A percentile compares a stretch with the other conserved stretches of the same genome.
Conservation (phyloP, 192 early-diverging fungal genomes). For the Physocladia obscura region DNA sequence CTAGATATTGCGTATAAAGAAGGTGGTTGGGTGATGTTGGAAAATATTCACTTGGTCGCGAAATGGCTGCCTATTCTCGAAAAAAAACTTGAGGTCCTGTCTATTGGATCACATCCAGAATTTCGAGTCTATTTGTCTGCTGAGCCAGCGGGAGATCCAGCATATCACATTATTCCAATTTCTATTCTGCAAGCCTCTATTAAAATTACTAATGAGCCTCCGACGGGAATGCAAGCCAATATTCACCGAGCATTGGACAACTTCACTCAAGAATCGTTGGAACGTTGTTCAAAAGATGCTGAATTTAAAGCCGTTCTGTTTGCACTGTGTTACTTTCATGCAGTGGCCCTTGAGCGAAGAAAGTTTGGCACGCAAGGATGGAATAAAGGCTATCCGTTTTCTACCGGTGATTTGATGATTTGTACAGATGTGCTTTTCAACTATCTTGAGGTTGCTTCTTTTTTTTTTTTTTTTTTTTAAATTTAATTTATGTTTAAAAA, state of each 20-base stretch:
- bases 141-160: conserved; percentile 64
- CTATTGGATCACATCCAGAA: conserved; percentile 48
- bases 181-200: conserved; percentile 68
- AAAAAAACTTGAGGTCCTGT: conserved; percentile 63
- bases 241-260: conserved; percentile 68
- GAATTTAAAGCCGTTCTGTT: conserved; percentile 62
- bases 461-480: background rate
- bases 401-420: conserved; percentile 65
- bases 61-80: conserved; percentile 67
- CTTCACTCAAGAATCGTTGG: conserved; percentile 62
- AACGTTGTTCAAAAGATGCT: conserved; percentile 66
- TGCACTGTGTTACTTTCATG: conserved; percentile 68
- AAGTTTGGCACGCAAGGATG: conserved; percentile 71
- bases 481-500: background rate
- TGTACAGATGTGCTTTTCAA: conserved; percentile 64
- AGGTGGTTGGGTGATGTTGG: conserved; percentile 70
- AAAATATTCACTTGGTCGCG: conserved; percentile 69
- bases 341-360: conserved; percentile 60
- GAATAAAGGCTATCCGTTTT: conserved; percentile 66
- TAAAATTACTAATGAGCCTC: conserved; percentile 70
- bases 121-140: conserved; percentile 65
- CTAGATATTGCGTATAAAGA: conserved; percentile 60
- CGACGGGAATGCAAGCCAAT: conserved; percentile 70
- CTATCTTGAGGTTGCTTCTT: conserved; percentile 45
- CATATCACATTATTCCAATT: conserved; percentile 62